phyloP scores from a whole-genome alignment of 345 rosid genomes.

The rapeseed (Brassica napus) region Da-Ae NC_063442.1:14871001-14871500 shows the following conservation, averaged over 20 bases:
- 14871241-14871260: conserved; percentile 2
- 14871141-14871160: conserved; percentile 36
- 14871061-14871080: conserved; percentile 30
- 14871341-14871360: too few relatives aligned
- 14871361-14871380: too few relatives aligned
- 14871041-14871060: conserved; percentile 39
- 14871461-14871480: too few relatives aligned
- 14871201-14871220: conserved; percentile 29
- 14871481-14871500: too few relatives aligned
- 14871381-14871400: too few relatives aligned
- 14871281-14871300: conserved; percentile 18
- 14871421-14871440: too few relatives aligned
- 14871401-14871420: too few relatives aligned
- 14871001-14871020: conserved; percentile 11
- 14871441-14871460: too few relatives aligned
- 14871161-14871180: conserved; percentile 30
- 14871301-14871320: conserved; percentile 38
- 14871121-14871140: conserved; percentile 33
- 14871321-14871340: too few relatives aligned
- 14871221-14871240: conserved; percentile 19
- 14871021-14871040: conserved; percentile 27
- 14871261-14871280: conserved; percentile 14
- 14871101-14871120: conserved; percentile 24
- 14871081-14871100: neutral
- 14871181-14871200: conserved; percentile 16